phyloP scores from a whole-genome alignment of 192 early-diverging fungal species.

The Geosiphon pyriformis region DNA sequence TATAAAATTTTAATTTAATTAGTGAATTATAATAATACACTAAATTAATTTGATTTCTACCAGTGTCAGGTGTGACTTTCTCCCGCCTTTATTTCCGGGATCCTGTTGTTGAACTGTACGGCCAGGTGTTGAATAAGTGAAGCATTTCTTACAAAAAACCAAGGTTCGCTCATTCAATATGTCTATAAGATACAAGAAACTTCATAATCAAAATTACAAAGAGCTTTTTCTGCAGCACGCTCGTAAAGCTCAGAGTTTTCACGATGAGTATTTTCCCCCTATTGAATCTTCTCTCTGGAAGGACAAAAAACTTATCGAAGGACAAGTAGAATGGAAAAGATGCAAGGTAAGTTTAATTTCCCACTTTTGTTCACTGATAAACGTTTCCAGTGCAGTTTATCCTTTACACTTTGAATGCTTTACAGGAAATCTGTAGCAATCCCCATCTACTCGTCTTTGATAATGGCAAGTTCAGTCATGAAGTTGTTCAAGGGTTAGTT shows the following conservation, averaged over 20 bases:
- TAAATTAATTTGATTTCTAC: too few species aligned
- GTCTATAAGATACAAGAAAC: slow-evolving; percentile 6
- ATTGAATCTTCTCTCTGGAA: slow-evolving; percentile 22
- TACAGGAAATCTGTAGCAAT: slow-evolving; percentile 7
- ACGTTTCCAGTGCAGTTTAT: not conserved
- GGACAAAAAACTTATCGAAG: not conserved
- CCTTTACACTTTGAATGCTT: not conserved
- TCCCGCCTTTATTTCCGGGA: too few species aligned
- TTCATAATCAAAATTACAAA: slow-evolving; percentile 22
- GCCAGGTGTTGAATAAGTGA: too few species aligned
- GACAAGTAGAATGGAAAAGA: slow-evolving; percentile 15
- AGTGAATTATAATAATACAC: too few species aligned
- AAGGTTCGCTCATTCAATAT: too few species aligned
- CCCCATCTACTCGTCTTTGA: slow-evolving; percentile 10
- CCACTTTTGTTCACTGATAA: not conserved
- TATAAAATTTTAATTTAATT: too few species aligned
- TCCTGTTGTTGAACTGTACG: too few species aligned
- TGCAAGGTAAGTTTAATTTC: slow-evolving; percentile 15
- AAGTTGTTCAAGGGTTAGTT: slow-evolving; percentile 13
- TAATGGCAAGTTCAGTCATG: slow-evolving; percentile 5
- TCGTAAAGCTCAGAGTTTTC: slow-evolving; percentile 4
- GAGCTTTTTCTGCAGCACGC: slow-evolving; percentile 14
- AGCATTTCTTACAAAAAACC: too few species aligned
- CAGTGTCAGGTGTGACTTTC: too few species aligned
- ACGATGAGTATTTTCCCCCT: slow-evolving; percentile 16